phyloP scores from a whole-genome alignment of 805 yeast species.

The Cyberlindnera veronae region DNA sequence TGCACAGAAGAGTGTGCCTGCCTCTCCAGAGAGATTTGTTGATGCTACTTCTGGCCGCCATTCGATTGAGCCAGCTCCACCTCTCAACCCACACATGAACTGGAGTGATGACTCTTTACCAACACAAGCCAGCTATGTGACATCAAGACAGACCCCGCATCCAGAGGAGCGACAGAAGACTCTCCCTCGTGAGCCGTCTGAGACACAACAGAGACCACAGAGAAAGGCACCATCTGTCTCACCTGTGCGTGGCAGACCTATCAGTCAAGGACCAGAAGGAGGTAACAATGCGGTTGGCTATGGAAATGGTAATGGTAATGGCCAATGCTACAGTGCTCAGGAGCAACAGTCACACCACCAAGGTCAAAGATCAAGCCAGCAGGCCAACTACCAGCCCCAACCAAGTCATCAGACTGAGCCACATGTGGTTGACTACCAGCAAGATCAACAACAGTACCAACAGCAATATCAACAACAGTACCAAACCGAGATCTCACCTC shows the following conservation, averaged over 20 bases:
- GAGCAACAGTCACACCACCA: too few relatives aligned
- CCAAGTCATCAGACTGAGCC: not conserved
- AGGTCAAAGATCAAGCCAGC: too few relatives aligned
- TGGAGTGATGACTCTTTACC: conserved; percentile 7
- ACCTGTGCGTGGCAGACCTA: conserved; percentile 9
- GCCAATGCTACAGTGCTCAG: not conserved
- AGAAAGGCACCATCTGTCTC: conserved; percentile 15
- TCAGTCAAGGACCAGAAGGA: too few relatives aligned
- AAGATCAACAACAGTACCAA: not conserved
- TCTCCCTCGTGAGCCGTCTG: conserved; percentile 2
- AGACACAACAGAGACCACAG: conserved; percentile 7
- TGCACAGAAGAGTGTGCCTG: conserved; percentile 5
- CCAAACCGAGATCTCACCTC: not conserved
- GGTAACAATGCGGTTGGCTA: too few relatives aligned
- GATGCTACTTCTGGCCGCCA: not conserved
- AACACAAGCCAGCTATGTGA: conserved; percentile 1
- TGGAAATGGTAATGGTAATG: too few relatives aligned
- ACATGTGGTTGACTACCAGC: not conserved
- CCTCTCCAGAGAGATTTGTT: conserved; percentile 1
- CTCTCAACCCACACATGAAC: not conserved
- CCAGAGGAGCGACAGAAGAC: not conserved
- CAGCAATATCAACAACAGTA: conserved; percentile 1
- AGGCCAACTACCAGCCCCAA: too few relatives aligned
- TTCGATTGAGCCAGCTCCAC: conserved; percentile 8
- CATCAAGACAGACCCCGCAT: conserved; percentile 6